phyloP scores from a whole-genome alignment of 106 monocot genomes.

The Vanilla planifolia region DNA sequence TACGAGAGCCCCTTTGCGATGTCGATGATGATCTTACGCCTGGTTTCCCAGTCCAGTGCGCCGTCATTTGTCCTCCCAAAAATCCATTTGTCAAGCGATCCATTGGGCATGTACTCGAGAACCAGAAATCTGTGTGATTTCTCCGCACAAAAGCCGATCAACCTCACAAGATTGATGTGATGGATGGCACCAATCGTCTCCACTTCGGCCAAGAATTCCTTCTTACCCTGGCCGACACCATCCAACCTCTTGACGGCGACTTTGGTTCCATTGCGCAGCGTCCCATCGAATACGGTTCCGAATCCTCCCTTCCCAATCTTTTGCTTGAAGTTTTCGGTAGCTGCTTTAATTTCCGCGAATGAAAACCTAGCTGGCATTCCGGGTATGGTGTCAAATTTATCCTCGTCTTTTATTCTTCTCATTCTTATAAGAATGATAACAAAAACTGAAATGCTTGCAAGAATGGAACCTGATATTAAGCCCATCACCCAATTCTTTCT shows the following conservation, averaged over 20 bases:
- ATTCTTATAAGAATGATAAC: conserved; percentile 5
- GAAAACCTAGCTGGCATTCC: conserved; percentile 34
- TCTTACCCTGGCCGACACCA: conserved; percentile 59
- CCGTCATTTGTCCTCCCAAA: conserved; percentile 3
- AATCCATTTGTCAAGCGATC: conserved; percentile 37
- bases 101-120: conserved; percentile 23
- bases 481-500: too few relatives aligned
- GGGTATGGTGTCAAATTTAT: conserved; percentile 20
- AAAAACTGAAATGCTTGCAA: conserved; percentile 6
- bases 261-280: conserved; percentile 37
- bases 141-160: conserved; percentile 24
- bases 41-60: conserved; percentile 12
- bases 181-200: conserved; percentile 62
- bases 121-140: conserved; percentile 18
- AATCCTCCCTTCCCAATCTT: conserved; percentile 63
- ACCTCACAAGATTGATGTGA: conserved; percentile 71
- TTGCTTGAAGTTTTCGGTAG: conserved; percentile 35
- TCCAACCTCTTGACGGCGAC: conserved; percentile 57
- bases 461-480: background rate
- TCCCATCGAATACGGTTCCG: conserved; percentile 56
- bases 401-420: conserved; percentile 17
- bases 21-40: conserved; percentile 10
- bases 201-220: conserved; percentile 59
- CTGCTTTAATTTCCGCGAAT: conserved; percentile 21
- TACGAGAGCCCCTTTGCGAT: conserved; percentile 16